Conservation (phyloP, 2,329 filamentous ascomycete species). For the Lachnellula willkommii region DNA sequence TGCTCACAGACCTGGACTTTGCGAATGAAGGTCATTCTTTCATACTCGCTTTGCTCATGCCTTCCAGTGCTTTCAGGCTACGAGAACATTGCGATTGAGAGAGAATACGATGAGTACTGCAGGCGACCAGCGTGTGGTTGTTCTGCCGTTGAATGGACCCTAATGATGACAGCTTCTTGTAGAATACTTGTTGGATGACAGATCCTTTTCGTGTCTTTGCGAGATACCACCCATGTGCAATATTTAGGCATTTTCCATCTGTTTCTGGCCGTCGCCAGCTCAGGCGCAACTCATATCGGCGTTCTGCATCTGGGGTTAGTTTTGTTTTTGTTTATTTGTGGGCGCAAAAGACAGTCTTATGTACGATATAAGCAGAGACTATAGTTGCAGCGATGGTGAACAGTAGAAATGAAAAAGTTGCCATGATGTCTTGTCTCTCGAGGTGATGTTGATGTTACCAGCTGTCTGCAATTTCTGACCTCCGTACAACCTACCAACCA, state of each 20-base stretch:
- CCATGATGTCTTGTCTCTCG: not conserved
- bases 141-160: not conserved
- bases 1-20: not conserved
- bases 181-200: constrained; percentile 15
- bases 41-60: not conserved
- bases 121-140: no score
- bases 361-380: constrained; percentile 8
- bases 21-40: not conserved
- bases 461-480: not conserved
- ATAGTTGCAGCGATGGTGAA: not conserved
- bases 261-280: constrained; percentile 4
- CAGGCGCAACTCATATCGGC: constrained; percentile 10
- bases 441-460: not conserved
- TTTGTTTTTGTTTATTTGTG: not conserved
- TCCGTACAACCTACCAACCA: not conserved
- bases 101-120: no score
- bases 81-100: no score
- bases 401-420: constrained; percentile 4
- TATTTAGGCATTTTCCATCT: constrained; percentile 9
- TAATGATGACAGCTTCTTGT: constrained; percentile 17
- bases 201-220: constrained; percentile 13
- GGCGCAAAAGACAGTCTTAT: not conserved
- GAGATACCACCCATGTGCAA: constrained; percentile 26
- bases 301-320: constrained; percentile 5
- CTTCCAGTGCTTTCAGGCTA: no score